These are phyloP conservation scores for Amaranthus cruentus DNA, from an alignment of 148 eudicot genomes.

Conservation along the genomic window DNA sequence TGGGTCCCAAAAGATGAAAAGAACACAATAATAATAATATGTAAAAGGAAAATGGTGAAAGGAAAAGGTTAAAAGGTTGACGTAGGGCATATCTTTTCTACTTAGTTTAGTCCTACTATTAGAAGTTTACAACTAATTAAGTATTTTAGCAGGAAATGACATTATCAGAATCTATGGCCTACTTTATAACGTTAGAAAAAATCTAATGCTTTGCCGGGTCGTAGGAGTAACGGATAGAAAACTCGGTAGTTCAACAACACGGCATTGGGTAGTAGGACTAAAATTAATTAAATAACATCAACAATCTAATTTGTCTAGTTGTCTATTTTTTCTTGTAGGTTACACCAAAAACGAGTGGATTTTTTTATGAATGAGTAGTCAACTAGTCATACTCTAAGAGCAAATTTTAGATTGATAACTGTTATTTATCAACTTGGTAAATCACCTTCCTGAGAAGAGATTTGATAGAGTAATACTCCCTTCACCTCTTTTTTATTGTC, in stretches of 20 bases:
- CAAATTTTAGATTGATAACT: too few species aligned
- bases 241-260: not conserved
- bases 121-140: not conserved
- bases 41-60: not conserved
- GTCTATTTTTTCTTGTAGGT: too few species aligned
- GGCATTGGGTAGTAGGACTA: not conserved
- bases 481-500: too few species aligned
- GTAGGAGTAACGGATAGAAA: conserved; percentile 6
- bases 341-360: too few species aligned
- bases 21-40: not conserved
- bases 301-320: too few species aligned
- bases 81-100: not conserved
- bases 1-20: conserved; percentile 1
- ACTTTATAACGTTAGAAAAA: conserved; percentile 9
- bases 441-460: too few species aligned
- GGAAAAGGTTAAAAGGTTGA: conserved; percentile 14
- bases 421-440: too few species aligned
- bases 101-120: not conserved
- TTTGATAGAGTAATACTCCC: too few species aligned
- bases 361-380: too few species aligned
- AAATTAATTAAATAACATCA: too few species aligned
- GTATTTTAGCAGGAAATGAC: not conserved
- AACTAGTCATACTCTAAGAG: too few species aligned
- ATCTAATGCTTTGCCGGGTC: not conserved
- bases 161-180: not conserved